Evolutionary conservation across 257 asterid genomes (phyloP).

Genomic region (Thymus mandschuricus): DNA sequence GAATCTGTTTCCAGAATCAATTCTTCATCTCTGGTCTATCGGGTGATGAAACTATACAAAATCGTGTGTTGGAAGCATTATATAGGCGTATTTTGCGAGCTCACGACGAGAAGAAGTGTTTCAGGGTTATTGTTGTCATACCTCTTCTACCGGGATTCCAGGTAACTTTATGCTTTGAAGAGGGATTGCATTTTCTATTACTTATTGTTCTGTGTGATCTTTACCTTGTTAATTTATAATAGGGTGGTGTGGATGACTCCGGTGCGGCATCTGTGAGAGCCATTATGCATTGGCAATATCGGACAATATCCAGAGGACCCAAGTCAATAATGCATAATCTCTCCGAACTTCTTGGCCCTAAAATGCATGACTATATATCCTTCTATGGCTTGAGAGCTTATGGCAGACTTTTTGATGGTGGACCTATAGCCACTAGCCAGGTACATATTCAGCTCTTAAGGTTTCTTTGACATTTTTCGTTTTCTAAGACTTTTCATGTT

Average conservation of each 20-base stretch:
- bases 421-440: slow-evolving; percentile 91
- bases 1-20: slow-evolving; percentile 73
- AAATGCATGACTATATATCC: slow-evolving; percentile 82
- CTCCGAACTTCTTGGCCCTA: slow-evolving; percentile 66
- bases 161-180: slow-evolving; percentile 48
- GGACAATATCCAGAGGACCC: slow-evolving; percentile 82
- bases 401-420: slow-evolving; percentile 80
- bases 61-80: slow-evolving; percentile 84
- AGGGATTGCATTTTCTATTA: slow-evolving; percentile 18
- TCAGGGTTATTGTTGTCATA: slow-evolving; percentile 89
- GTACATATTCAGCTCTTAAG: slow-evolving; percentile 40
- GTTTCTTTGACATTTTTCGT: background rate
- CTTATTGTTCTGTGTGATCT: slow-evolving; percentile 20
- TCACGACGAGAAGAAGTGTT: slow-evolving; percentile 77
- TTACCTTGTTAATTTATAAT: slow-evolving; percentile 34
- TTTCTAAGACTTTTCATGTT: background rate
- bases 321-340: slow-evolving; percentile 84
- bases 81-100: slow-evolving; percentile 84
- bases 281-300: slow-evolving; percentile 97
- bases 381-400: slow-evolving; percentile 85
- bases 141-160: slow-evolving; percentile 98
- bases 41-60: slow-evolving; percentile 82
- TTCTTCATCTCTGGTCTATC: slow-evolving; percentile 97
- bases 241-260: slow-evolving; percentile 98
- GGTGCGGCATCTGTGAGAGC: slow-evolving; percentile 99